These are phyloP conservation scores for Candida sanyiensis DNA, from an alignment of 805 yeast genomes.

Conservation along the genomic window DNA sequence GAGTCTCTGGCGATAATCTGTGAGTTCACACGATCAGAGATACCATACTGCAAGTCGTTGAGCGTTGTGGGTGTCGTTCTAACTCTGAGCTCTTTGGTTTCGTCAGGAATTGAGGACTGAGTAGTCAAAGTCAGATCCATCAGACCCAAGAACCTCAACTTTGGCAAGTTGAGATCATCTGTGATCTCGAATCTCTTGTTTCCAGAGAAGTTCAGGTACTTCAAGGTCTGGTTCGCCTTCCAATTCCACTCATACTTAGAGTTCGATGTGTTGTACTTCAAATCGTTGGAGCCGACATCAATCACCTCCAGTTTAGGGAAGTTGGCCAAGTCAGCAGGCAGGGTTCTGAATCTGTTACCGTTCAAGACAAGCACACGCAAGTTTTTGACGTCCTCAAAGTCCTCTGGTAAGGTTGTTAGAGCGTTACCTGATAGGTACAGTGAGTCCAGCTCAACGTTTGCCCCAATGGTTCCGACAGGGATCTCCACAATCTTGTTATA, in stretches of 20 bases:
- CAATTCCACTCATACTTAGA: slow-evolving; percentile 98
- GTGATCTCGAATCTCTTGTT: slow-evolving; percentile 88
- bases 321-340: slow-evolving; percentile 84
- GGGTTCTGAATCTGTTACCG: slow-evolving; percentile 75
- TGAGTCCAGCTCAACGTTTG: slow-evolving; percentile 51
- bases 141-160: slow-evolving; percentile 70
- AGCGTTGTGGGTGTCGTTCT: slow-evolving; percentile 83
- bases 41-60: slow-evolving; percentile 78
- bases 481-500: slow-evolving; percentile 83
- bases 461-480: slow-evolving; percentile 63
- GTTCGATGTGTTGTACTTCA: slow-evolving; percentile 88
- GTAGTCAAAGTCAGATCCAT: slow-evolving; percentile 95
- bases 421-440: slow-evolving; percentile 81
- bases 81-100: slow-evolving; percentile 72
- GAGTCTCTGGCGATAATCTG: slow-evolving; percentile 75
- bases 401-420: slow-evolving; percentile 74
- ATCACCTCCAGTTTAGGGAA: slow-evolving; percentile 57
- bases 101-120: slow-evolving; percentile 86
- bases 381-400: slow-evolving; percentile 56
- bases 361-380: slow-evolving; percentile 65
- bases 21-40: slow-evolving; percentile 79
- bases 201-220: slow-evolving; percentile 84
- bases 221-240: slow-evolving; percentile 74
- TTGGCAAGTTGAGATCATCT: slow-evolving; percentile 69
- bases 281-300: slow-evolving; percentile 86